phyloP scores from a whole-genome alignment of 2,329 filamentous ascomycete genomes.

The Monosporascus cannonballus region DNA sequence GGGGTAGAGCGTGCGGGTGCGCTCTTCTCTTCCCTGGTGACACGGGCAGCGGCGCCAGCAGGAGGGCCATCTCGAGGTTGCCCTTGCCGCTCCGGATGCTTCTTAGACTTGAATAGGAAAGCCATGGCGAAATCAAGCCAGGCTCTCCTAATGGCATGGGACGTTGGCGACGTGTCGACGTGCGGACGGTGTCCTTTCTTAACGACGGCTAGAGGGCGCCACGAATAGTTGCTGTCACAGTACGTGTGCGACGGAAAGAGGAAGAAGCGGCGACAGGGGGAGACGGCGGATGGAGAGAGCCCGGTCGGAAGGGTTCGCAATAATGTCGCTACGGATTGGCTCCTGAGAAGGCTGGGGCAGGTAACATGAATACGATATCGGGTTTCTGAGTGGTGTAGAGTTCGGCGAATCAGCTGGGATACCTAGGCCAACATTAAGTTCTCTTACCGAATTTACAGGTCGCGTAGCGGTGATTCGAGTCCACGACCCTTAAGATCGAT shows the following conservation, averaged over 20 bases:
- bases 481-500: neutral
- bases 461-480: too few relatives aligned
- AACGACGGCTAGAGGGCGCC: constrained; percentile 4
- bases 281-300: neutral
- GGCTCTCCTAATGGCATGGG: constrained; percentile 24
- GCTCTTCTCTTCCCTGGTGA: constrained; percentile 50
- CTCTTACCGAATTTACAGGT: too few relatives aligned
- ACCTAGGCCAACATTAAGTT: too few relatives aligned
- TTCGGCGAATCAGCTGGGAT: too few relatives aligned
- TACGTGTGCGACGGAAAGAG: neutral
- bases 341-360: neutral
- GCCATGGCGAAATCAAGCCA: constrained; percentile 55
- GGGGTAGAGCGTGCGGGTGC: constrained; percentile 58
- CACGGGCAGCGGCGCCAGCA: constrained; percentile 39
- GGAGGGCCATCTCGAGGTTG: constrained; percentile 48
- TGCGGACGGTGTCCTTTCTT: constrained; percentile 1
- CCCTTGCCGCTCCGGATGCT: constrained; percentile 59
- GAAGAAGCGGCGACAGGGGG: neutral
- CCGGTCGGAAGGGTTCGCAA: neutral
- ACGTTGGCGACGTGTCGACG: constrained; percentile 22
- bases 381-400: too few relatives aligned
- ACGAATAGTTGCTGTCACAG: neutral
- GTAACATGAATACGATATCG: neutral
- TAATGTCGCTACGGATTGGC: too few relatives aligned
- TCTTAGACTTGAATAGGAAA: constrained; percentile 79